Evolutionary conservation across 176 grass and related monocot species (phyloP).

Genomic region (Musa acuminata): DNA sequence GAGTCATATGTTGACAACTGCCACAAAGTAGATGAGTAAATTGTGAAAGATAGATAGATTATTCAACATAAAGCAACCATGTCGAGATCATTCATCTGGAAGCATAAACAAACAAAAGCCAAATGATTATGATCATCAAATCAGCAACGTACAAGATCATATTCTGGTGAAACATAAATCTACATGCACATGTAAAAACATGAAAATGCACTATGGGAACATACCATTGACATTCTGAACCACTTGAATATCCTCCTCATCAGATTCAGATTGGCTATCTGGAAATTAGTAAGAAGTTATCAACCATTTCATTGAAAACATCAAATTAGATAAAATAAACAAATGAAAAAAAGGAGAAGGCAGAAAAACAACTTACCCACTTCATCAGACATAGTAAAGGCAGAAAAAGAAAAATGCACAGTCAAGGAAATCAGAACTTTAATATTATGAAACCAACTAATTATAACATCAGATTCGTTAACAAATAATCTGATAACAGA

Average conservation of each 20-base stretch:
- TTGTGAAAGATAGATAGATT: too few relatives aligned
- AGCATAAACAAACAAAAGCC: too few relatives aligned
- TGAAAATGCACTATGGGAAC: background rate
- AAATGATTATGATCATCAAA: too few relatives aligned
- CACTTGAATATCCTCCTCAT: constrained; percentile 17
- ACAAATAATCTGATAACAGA: background rate
- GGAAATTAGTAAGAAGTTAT: background rate
- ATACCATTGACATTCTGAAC: background rate
- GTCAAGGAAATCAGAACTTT: constrained; percentile 15
- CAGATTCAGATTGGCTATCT: constrained; percentile 36
- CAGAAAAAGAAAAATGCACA: too few relatives aligned
- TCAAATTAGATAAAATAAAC: background rate
- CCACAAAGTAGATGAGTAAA: too few relatives aligned
- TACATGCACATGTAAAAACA: too few relatives aligned
- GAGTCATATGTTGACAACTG: too few relatives aligned
- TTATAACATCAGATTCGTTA: background rate
- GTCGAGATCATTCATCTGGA: too few relatives aligned
- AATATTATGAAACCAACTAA: background rate
- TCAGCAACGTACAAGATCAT: too few relatives aligned
- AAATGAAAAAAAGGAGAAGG: background rate
- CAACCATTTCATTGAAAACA: background rate
- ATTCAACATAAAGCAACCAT: too few relatives aligned
- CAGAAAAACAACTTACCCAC: background rate
- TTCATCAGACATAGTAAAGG: background rate
- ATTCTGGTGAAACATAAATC: too few relatives aligned